These are phyloP conservation scores for Nakazawaea peltata DNA, from an alignment of 805 yeast species.

Conservation along the genomic window DNA sequence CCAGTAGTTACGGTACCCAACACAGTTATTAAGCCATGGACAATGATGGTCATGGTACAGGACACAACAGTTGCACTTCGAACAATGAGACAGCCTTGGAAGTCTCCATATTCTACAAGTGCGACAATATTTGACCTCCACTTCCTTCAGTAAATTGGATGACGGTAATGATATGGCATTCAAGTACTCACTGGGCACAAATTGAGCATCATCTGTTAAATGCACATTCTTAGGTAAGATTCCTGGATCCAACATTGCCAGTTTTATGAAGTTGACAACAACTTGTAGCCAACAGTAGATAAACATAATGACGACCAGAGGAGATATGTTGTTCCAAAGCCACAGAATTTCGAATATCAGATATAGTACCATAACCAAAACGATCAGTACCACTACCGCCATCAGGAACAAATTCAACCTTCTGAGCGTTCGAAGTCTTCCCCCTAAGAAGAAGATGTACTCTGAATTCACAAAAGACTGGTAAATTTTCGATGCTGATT, in stretches of 20 bases:
- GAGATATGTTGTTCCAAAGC: constrained; percentile 49
- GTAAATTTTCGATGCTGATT: constrained; percentile 20
- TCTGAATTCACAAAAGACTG: constrained; percentile 31
- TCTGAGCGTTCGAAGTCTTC: constrained; percentile 43
- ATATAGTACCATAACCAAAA: constrained; percentile 46
- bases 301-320: constrained; percentile 48
- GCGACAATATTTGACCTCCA: constrained; percentile 45
- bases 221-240: constrained; percentile 61
- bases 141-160: constrained; percentile 17
- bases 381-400: constrained; percentile 22
- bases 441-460: constrained; percentile 55
- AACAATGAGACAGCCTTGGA: constrained; percentile 34
- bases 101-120: constrained; percentile 26
- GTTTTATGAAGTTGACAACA: constrained; percentile 39
- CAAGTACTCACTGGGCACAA: constrained; percentile 51
- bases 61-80: constrained; percentile 31
- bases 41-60: constrained; percentile 55
- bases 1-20: constrained; percentile 66
- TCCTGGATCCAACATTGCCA: constrained; percentile 65
- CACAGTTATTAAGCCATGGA: constrained; percentile 62
- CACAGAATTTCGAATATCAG: constrained; percentile 42
- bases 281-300: constrained; percentile 49
- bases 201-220: constrained; percentile 29
- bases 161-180: constrained; percentile 43
- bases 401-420: constrained; percentile 30